Conservation (phyloP, 2,329 filamentous ascomycete species). For the Aspergillus jensenii region DNA sequence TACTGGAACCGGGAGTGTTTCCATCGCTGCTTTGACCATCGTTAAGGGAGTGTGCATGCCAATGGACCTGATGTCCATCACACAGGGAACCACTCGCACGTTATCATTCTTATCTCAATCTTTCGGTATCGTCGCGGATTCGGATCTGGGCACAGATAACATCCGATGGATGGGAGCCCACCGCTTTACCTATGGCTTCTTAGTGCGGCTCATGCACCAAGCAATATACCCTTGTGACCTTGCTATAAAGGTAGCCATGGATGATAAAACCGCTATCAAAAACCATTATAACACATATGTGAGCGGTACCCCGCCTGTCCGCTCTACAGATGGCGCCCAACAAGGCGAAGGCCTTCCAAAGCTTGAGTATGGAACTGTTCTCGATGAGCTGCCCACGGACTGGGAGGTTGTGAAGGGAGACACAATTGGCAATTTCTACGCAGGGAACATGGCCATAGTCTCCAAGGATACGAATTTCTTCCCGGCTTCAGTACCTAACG, state of each 20-base stretch:
- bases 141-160: slow-evolving; percentile 85
- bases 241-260: slow-evolving; percentile 77
- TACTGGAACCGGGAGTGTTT: slow-evolving; percentile 74
- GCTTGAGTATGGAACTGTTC: slow-evolving; percentile 76
- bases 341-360: slow-evolving; percentile 63
- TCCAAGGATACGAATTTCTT: slow-evolving; percentile 82
- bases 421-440: slow-evolving; percentile 87
- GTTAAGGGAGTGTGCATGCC: slow-evolving; percentile 85
- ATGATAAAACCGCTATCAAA: slow-evolving; percentile 71
- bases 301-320: slow-evolving; percentile 28
- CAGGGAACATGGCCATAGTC: slow-evolving; percentile 94
- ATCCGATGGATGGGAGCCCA: slow-evolving; percentile 88
- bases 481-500: slow-evolving; percentile 73
- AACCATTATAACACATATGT: slow-evolving; percentile 64
- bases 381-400: slow-evolving; percentile 70
- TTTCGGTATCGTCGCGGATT: slow-evolving; percentile 85
- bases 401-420: slow-evolving; percentile 76
- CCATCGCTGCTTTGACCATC: slow-evolving; percentile 75
- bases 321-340: slow-evolving; percentile 33
- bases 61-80: slow-evolving; percentile 83
- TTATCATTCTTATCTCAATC: slow-evolving; percentile 90
- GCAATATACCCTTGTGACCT: slow-evolving; percentile 86
- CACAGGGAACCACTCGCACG: slow-evolving; percentile 71
- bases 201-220: slow-evolving; percentile 73
- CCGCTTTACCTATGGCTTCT: slow-evolving; percentile 81